Evolutionary conservation across 2,329 filamentous ascomycete genomes (phyloP).

Genomic region (Fusarium setosum): DNA sequence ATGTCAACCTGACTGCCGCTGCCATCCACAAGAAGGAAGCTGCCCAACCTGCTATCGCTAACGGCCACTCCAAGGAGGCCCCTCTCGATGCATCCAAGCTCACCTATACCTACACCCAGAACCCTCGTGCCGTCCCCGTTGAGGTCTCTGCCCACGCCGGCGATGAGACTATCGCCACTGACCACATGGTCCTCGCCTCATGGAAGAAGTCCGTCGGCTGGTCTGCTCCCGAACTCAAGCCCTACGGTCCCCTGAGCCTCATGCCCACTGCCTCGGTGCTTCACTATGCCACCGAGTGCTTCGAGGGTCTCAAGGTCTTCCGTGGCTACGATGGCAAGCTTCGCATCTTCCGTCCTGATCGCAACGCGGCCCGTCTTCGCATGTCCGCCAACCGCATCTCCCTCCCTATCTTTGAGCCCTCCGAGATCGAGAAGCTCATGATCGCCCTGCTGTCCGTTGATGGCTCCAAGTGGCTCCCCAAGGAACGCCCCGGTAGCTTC

Average conservation of each 20-base stretch:
- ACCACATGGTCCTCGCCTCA: constrained; percentile 86
- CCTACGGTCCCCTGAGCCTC: constrained; percentile 81
- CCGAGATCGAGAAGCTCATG: constrained; percentile 80
- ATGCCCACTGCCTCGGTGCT: constrained; percentile 84
- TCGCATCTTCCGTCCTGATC: constrained; percentile 80
- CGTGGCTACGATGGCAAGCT: constrained; percentile 80
- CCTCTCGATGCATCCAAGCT: constrained; percentile 73
- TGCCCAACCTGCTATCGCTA: constrained; percentile 47
- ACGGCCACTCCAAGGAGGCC: constrained; percentile 61
- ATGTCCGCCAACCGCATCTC: constrained; percentile 74
- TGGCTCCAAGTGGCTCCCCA: constrained; percentile 82
- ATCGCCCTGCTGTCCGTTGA: constrained; percentile 78
- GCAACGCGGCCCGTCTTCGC: constrained; percentile 75
- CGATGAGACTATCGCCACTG: constrained; percentile 72
- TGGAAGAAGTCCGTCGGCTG: constrained; percentile 78
- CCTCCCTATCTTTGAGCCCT: constrained; percentile 77
- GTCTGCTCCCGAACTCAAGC: constrained; percentile 77
- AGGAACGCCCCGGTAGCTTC: constrained; percentile 73
- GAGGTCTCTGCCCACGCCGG: constrained; percentile 60
- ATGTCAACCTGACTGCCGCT: constrained; percentile 63
- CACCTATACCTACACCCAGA: constrained; percentile 63
- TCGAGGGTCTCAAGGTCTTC: constrained; percentile 87
- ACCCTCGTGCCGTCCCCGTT: constrained; percentile 64
- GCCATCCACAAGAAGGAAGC: constrained; percentile 63
- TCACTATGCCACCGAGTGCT: constrained; percentile 93